phyloP scores from a whole-genome alignment of 768 basidiomycete genomes.

The Suillus paluster region DNA sequence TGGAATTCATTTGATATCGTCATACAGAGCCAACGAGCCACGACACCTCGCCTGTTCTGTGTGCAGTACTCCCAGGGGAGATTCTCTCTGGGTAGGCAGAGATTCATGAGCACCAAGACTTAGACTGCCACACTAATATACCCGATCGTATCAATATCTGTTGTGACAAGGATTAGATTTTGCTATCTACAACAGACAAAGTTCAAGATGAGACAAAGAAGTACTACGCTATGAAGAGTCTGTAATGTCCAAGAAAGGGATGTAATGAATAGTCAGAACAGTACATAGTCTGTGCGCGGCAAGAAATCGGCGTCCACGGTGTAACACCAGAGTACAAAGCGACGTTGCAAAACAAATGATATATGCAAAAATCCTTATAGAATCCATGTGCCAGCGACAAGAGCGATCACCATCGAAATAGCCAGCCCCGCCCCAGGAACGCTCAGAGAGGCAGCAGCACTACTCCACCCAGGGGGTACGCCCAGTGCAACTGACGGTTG shows the following conservation, averaged over 20 bases:
- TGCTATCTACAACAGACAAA: not conserved
- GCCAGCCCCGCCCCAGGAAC: constrained; percentile 17
- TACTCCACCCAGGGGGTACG: constrained; percentile 62
- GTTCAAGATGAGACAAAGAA: constrained; percentile 1
- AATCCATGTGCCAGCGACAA: constrained; percentile 19
- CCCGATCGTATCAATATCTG: not conserved
- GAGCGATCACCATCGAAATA: constrained; percentile 14
- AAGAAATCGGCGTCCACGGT: not conserved
- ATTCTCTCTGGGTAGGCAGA: constrained; percentile 28
- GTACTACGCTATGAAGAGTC: constrained; percentile 2
- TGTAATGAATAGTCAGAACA: constrained; percentile 2
- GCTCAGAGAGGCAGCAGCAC: constrained; percentile 13
- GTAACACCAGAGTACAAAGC: not conserved
- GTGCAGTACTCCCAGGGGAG: constrained; percentile 59
- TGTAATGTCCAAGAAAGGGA: not conserved
- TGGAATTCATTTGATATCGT: constrained; percentile 11
- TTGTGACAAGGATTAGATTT: not conserved
- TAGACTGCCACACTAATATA: not conserved
- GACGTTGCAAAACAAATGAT: not conserved
- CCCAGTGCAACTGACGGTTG: constrained; percentile 60
- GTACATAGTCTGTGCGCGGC: not conserved
- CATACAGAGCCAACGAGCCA: constrained; percentile 52
- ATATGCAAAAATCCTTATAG: constrained; percentile 14
- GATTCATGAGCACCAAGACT: not conserved
- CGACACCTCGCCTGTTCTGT: constrained; percentile 64